Evolutionary conservation across 345 rosid species (phyloP).

Genomic region (Salix suchowensis): DNA sequence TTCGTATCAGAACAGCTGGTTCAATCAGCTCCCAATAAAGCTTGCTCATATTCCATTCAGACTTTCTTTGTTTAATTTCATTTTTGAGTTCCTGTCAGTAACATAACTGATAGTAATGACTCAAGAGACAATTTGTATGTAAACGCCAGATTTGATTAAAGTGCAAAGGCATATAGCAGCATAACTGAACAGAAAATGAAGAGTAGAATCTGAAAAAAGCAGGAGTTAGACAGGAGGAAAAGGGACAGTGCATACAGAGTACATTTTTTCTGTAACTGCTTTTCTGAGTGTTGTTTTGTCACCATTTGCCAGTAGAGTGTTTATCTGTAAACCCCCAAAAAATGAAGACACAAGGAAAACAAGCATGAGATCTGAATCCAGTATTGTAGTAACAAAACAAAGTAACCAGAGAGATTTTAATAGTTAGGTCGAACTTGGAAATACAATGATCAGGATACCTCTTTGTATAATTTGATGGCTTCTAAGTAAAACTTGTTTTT

Average conservation of each 20-base stretch:
- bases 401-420: not conserved
- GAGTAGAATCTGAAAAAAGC: not conserved
- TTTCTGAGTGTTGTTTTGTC: constrained; percentile 75
- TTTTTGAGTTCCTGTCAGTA: constrained; percentile 64
- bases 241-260: constrained; percentile 63
- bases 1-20: constrained; percentile 75
- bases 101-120: constrained; percentile 5
- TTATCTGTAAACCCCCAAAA: constrained; percentile 50
- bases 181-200: not conserved
- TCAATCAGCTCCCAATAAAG: constrained; percentile 85
- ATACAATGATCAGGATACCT: constrained; percentile 39
- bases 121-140: not conserved
- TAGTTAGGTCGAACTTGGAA: not conserved
- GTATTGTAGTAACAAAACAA: not conserved
- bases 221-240: not conserved
- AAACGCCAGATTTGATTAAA: not conserved
- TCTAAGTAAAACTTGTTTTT: constrained; percentile 69
- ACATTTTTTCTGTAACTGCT: constrained; percentile 81
- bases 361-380: not conserved
- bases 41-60: constrained; percentile 47
- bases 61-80: constrained; percentile 81
- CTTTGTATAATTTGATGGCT: constrained; percentile 68
- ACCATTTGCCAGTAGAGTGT: constrained; percentile 59
- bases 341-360: constrained; percentile 3
- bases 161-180: not conserved